Evolutionary conservation across 257 asterid genomes (phyloP), one percentile per base, ranked within the genome.

Genomic region (Jasminum sambac): DNA sequence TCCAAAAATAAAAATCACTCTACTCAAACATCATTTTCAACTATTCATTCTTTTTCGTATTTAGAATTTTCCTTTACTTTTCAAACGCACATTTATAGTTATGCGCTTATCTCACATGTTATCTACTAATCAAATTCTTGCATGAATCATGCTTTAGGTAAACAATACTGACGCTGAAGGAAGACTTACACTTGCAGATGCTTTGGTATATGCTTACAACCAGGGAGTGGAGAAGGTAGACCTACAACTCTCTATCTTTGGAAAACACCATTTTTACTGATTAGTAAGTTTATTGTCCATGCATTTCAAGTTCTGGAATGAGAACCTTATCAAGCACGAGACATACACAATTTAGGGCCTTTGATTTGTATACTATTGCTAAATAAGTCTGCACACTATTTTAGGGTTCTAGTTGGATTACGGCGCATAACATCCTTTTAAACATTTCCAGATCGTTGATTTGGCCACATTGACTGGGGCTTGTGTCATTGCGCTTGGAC

Each of bases 121-220:
- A n/a, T 16, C 23, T 48, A 46, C 55, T 46, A 46, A 13, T 46
- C 55, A n/a, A 8, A 16, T 5, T 46, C 14, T 46, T 46, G 55
- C 55, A 46, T 48, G n/a, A 23, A 16, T 48, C 58, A 48, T 48
- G 21, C 58, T 82, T 64, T 72, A 91, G 97, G 99, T 95, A 44
- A 95, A 91, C 83, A 95, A 95, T 61, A 95, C 98, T 30, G 99
- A 95, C 80, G 99, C 99, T 36, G 99, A 95, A 85, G 99, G 99
- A 38, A 81, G 99, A 67, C 98, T 95, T 61, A 95, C 99, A 30
- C 95, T 95, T 72, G 99, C 99, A 6, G 98, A 95, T 82, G 98
- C 99, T 61, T 82, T 95, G 84, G 87, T 95, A 34, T 95, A 95
- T 77, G 94, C 98, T 74, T 89, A 98, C 77, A 89, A 89, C 81